Conservation (phyloP, 306 rosid species). For the Astragalus membranaceus region DNA sequence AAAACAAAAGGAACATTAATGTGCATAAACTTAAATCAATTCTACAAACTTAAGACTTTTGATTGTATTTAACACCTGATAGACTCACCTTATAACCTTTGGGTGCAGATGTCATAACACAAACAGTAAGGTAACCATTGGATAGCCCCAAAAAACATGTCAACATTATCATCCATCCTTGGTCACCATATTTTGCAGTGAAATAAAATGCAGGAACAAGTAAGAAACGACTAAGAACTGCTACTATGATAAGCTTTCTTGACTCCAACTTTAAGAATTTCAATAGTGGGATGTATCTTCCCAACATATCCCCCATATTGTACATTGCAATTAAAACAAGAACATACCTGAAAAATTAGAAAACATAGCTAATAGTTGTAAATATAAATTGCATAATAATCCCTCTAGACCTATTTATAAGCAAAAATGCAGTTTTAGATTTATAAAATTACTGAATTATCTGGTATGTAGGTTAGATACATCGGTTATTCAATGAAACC, state of each 20-base stretch:
- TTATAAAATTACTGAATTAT: no score
- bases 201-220: slow-evolving; percentile 83
- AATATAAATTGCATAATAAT: not conserved
- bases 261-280: slow-evolving; percentile 53
- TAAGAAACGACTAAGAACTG: slow-evolving; percentile 56
- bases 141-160: slow-evolving; percentile 75
- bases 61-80: not conserved
- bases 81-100: slow-evolving; percentile 76
- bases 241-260: slow-evolving; percentile 40
- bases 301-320: slow-evolving; percentile 68
- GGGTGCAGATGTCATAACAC: slow-evolving; percentile 86
- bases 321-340: slow-evolving; percentile 75
- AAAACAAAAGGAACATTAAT: not conserved
- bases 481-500: no score
- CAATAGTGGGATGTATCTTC: slow-evolving; percentile 72
- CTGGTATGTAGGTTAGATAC: no score
- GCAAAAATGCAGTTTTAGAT: no score
- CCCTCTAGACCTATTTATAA: no score
- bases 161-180: slow-evolving; percentile 84
- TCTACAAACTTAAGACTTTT: not conserved
- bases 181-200: slow-evolving; percentile 75
- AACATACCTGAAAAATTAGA: slow-evolving; percentile 54
- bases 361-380: slow-evolving; percentile 30
- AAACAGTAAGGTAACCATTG: slow-evolving; percentile 86
- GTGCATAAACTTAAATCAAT: not conserved